Conservation (phyloP, 306 rosid species). For the apple (Malus domestica) region ASM211411v1 NC_041800.1:20004233-20004732, state of each 20-base stretch:
- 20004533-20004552: constrained; percentile 12
- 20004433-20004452: constrained; percentile 46
- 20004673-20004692: constrained; percentile 27
- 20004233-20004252: constrained; percentile 11
- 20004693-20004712: constrained; percentile 24
- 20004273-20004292: constrained; percentile 63
- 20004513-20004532: constrained; percentile 22
- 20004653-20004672: constrained; percentile 8
- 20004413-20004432: constrained; percentile 47
- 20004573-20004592: constrained; percentile 6
- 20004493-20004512: constrained; percentile 47
- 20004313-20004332: constrained; percentile 75
- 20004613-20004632: constrained; percentile 12
- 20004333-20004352: constrained; percentile 77
- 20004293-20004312: constrained; percentile 73
- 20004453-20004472: constrained; percentile 53
- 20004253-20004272: constrained; percentile 20
- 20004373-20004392: constrained; percentile 63
- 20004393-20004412: constrained; percentile 64
- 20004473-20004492: constrained; percentile 57
- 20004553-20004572: constrained; percentile 19
- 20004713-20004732: constrained; percentile 33
- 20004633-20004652: constrained; percentile 7
- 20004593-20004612: constrained; percentile 7
- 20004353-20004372: constrained; percentile 48